Conservation (phyloP, 176 grass and related monocot genomes). For the Avena eriantha region DNA sequence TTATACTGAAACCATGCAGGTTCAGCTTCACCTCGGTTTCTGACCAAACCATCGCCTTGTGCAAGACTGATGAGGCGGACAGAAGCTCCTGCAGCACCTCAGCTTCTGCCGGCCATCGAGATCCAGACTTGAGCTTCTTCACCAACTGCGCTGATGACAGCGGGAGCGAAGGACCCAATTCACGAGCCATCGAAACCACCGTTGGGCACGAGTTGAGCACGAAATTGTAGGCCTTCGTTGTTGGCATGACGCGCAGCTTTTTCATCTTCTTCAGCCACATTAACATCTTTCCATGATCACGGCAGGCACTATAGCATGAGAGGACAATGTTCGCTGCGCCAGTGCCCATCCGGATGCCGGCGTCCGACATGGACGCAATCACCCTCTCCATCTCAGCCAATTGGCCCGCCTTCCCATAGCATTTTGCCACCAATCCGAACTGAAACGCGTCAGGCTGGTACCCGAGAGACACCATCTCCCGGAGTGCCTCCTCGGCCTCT, state of each 20-base stretch:
- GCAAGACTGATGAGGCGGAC: slow-evolving; percentile 50
- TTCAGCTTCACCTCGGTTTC: slow-evolving; percentile 80
- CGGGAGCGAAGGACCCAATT: slow-evolving; percentile 51
- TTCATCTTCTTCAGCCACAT: slow-evolving; percentile 68
- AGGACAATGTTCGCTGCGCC: slow-evolving; percentile 68
- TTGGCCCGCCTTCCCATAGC: slow-evolving; percentile 65
- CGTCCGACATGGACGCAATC: slow-evolving; percentile 67
- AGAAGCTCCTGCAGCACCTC: slow-evolving; percentile 69
- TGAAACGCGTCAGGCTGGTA: slow-evolving; percentile 64
- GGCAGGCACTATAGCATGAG: slow-evolving; percentile 74
- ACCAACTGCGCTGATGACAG: slow-evolving; percentile 50
- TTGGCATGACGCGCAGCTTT: slow-evolving; percentile 42
- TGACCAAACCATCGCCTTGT: slow-evolving; percentile 66
- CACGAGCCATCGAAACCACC: slow-evolving; percentile 37
- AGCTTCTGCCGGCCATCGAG: slow-evolving; percentile 52
- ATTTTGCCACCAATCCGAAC: slow-evolving; percentile 66
- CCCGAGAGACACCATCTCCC: slow-evolving; percentile 61
- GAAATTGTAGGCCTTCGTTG: slow-evolving; percentile 58
- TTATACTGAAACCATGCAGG: slow-evolving; percentile 72
- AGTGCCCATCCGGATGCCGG: slow-evolving; percentile 57
- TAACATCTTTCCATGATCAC: slow-evolving; percentile 59
- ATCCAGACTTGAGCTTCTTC: slow-evolving; percentile 50
- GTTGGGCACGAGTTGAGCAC: slow-evolving; percentile 69
- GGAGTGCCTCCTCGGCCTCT: slow-evolving; percentile 70
- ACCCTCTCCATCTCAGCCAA: slow-evolving; percentile 72